Percentiles rank a stretch among this genome's conserved stretches.
Evolutionary conservation across 2,329 filamentous ascomycete genomes (phyloP).

Genomic region (Penicillium sp.): DNA sequence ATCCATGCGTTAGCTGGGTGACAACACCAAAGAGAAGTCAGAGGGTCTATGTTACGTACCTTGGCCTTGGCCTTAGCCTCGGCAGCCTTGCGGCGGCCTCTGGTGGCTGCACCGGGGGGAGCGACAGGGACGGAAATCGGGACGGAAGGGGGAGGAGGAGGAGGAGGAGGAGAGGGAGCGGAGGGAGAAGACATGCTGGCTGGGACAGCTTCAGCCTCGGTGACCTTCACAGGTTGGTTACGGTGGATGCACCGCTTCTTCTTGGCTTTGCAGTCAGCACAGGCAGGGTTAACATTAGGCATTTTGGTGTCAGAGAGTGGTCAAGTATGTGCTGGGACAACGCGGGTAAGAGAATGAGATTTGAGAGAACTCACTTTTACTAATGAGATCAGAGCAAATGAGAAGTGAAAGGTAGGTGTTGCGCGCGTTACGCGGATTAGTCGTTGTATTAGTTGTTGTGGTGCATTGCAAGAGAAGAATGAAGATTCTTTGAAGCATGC

Average conservation of each 20-base stretch:
- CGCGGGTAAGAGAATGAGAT: too few species aligned
- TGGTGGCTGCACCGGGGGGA: not conserved
- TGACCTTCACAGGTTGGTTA: not conserved
- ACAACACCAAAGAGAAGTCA: not conserved
- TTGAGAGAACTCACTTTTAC: not conserved
- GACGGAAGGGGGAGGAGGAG: not conserved
- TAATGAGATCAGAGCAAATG: not conserved
- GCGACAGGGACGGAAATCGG: not conserved
- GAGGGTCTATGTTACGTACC: not conserved
- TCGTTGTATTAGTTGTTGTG: not conserved
- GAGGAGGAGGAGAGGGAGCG: not conserved
- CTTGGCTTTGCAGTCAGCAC: constrained; percentile 22
- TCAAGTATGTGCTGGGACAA: not conserved
- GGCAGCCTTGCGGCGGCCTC: not conserved
- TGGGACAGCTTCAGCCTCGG: not conserved
- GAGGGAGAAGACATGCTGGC: not conserved
- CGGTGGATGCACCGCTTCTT: constrained; percentile 30
- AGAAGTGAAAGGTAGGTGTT: not conserved
- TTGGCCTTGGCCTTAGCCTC: not conserved
- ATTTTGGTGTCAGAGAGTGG: not conserved
- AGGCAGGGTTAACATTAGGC: constrained; percentile 10
- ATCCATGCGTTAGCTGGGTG: not conserved
- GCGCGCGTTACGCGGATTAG: not conserved
- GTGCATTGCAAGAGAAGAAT: too few species aligned
- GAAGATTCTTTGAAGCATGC: not conserved